phyloP scores from a whole-genome alignment of 208 protist species.

The Crithidia expoeki region DNA sequence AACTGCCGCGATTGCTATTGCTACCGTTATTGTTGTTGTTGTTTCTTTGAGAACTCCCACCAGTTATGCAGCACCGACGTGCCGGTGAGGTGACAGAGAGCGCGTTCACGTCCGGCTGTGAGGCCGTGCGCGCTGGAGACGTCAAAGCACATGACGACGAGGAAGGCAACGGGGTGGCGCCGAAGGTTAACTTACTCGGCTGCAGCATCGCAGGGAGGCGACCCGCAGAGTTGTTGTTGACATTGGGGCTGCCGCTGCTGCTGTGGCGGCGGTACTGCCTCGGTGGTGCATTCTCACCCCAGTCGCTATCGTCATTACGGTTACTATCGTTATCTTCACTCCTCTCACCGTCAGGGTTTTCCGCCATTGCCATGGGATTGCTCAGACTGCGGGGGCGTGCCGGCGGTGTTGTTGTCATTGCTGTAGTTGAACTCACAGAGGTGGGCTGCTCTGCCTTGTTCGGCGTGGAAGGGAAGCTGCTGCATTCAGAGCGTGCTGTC shows the following conservation, averaged over 20 bases:
- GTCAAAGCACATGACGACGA: conserved; percentile 17
- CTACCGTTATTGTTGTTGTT: conserved; percentile 14
- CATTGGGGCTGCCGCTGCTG: background rate
- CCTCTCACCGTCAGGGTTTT: background rate
- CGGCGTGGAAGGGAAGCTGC: background rate
- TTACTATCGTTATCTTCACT: background rate
- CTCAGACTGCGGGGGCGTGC: background rate
- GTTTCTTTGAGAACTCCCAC: conserved; percentile 4
- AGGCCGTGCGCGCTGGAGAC: conserved; percentile 22
- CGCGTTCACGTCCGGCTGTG: conserved; percentile 20
- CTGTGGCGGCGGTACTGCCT: background rate
- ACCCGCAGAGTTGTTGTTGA: conserved; percentile 2
- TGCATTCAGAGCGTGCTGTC: background rate
- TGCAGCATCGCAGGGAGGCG: conserved; percentile 25
- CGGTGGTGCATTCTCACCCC: background rate
- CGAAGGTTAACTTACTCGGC: conserved; percentile 19
- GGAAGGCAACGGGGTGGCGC: conserved; percentile 7
- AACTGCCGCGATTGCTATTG: conserved; percentile 9
- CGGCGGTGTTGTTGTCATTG: background rate
- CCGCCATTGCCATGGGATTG: background rate
- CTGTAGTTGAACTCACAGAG: background rate
- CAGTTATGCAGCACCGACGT: conserved; percentile 19
- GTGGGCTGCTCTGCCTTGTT: background rate
- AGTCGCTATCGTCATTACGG: background rate
- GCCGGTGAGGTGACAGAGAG: conserved; percentile 24